Evolutionary conservation across 129 eudicot genomes (phyloP), one percentile per base, ranked within the genome.

Genomic region (Flaveria brownii): DNA sequence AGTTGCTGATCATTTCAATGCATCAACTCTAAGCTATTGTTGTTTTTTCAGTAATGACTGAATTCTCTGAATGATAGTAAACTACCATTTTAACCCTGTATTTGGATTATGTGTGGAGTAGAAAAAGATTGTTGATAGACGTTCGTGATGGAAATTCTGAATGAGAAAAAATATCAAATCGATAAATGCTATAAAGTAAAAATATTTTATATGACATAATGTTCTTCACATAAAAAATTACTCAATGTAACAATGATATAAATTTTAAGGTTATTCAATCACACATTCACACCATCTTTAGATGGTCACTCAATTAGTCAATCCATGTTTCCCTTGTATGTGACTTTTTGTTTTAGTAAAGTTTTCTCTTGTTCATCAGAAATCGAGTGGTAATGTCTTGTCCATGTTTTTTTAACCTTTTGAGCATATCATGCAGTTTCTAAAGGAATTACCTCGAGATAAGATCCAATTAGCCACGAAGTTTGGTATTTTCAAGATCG

Each of bases 381-480:
- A 45, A 9, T 6, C 33, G 0, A 74, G 45, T 11, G 17, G 71
- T 60, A 16, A 23, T 41, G 17, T 51, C 39, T 52, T 17, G 59
- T 0, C 25, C 16, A 9, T 18, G 33, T 20, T n/a, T 7, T 25
- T 55, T 62, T 39, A 57, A 52, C 63, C 15, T 39, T 3, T 3
- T 16, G 23, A 68, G 23, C 41, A 54, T 15, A 47, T 46, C 9
- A 13, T 82, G 69, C 81, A 90, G 96, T 91, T 88, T 73, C 74
- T 91, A 75, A 91, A 82, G 83, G 77, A 84, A 63, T 28, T 91
- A 77, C 91, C 93, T 76, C 87, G 91, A 25, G 88, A 86, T 45
- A 79, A 86, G 75, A 86, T 91, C 71, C 93, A 91, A 25, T 28
- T 91, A 74, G 93, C 93, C 68, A 88, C 87, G 65, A 91, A 91